Base-by-base conservation (phyloP, 371 early-diverging fungal species). In the Mortierella sp. region DNA sequence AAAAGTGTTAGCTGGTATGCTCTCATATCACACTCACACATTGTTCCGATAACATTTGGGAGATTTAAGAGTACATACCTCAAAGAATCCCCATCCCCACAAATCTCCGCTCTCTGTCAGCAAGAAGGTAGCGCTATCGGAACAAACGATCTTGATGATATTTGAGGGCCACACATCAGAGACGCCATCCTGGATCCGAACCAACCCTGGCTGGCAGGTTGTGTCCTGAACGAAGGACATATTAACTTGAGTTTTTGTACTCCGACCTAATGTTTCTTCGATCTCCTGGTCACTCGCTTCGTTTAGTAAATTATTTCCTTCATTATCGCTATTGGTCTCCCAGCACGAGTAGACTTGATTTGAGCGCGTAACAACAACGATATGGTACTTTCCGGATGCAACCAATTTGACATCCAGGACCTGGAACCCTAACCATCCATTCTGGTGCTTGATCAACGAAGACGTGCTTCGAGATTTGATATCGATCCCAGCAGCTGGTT, bases 11-110 rank as follows among this genome's bases (percentile, higher is more conserved):
- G 30, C 30, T 55, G 9, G 11, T 14, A 10, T 55, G 8, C 11
- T 24, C 24, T 14, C 24, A 55, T 24, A 28, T 11, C 24, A 55
- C 8, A 20, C 47, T 47, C 20, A 47, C 20, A 47, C 10, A 20
- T 47, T 47, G 14, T 12, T 47, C 11, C 20, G 3, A 12, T 18
- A 14, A 2, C 32, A 37, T 20, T 37, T 22, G 60, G 3, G n/a
- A 9, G 22, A n/a, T 11, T 60, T 14, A 18, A 32, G 9, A 22
- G 24, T 2, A 28, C 59, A 26, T 47, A 73, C 79, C 64, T 78
- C 64, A 35, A 78, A 78, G 4, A 24, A 62, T 6, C 79, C 79
- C 79, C 79, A 78, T 52, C 74, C 74, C 79, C 79, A 78, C 9
- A 78, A 69, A 16, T 73, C 64, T 9, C 79, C 79, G 12, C 57